Base-by-base conservation (phyloP, 1,284 basidiomycete species). In the Cryptococcus sp. region DNA sequence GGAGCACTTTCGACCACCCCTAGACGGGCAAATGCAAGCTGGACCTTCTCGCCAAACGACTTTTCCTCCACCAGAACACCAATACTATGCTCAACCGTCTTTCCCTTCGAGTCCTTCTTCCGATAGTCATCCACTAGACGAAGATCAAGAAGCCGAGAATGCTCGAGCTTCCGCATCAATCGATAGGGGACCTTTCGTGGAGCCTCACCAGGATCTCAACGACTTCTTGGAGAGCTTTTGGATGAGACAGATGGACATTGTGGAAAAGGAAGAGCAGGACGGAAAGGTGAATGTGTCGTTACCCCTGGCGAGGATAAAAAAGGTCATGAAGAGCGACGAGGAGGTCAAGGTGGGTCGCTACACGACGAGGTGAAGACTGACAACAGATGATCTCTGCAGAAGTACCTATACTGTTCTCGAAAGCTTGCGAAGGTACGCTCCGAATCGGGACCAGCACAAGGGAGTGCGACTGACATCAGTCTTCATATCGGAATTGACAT, bases 251-350 rank as follows among this genome's bases (percentile, higher is more conserved):
- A 72, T 73, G 68, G 67, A 69, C 41, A 54, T 50, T 23, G 69
- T 71, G 14, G 72, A 74, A 54, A 53, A 59, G 45, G 68, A 67
- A 45, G 65, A 57, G 38, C 66, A 62, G 18, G 67, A 68, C 51
- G 71, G 68, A 41, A 69, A 68, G 59, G 66, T 58, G 23, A 69
- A 43, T 32, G 40, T 67, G 56, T 62, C 58, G 45, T 50, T 71
- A 19, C 72, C 72, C 9, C 48, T 95, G 28, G 91, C 91, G 14
- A 78, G 91, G 65, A 94, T 95, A 62, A 95, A 95, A 77, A 94
- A 95, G 72, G 92, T 95, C 56, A 95, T 95, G 88, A 95, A 95
- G 79, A 91, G 85, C 69, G 91, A 95, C 76, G 90, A 90, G 21
- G 90, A 94, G 61, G 89, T 95, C 56, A 91, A 90, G 78, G 89